Evolutionary conservation across 164 flowering plant species (phyloP), one percentile per base, ranked within the genome.

Genomic region (Berberis vulgaris): DNA sequence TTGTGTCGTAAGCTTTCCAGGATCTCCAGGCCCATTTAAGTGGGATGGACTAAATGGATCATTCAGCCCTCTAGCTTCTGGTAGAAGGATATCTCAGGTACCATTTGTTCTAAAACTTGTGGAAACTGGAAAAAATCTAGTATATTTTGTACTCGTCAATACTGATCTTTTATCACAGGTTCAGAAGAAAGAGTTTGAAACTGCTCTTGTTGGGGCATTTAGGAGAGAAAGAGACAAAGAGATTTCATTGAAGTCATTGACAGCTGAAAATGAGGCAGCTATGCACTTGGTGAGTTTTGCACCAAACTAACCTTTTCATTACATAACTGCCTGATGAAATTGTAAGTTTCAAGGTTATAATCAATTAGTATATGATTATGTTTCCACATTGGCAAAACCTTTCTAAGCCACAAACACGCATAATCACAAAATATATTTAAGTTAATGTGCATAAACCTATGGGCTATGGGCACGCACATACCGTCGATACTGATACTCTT

Each of bases 151-250:
- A 40, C 5, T 42, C 60, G 5, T 26, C 26, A 42, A 26, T 57
- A 41, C 49, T 45, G 45, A n/a, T 57, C 45, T 60, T 6, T 66
- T 41, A 9, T 46, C 43, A 45, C 43, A 2, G 1, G 58, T 67
- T 42, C 82, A 91, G 93, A 86, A 80, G 67, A 88, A 82, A 69
- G 92, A 88, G 42, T 81, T 76, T 70, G 99, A 94, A 71, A 79
- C 80, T 72, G 93, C 95, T 47, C 89, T 94, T 76, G 93, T 89
- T 76, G 95, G 90, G 59, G 93, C 97, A 65, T 77, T 91, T 45
- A 84, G 80, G 76, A 89, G 96, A 80, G 95, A 82, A 69, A 84
- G 79, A 70, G 96, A 91, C 52, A 94, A 91, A 74, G 97, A 94
- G 54, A 65, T 71, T 57, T 81, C 89, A 44, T 68, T 94, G 72